Evolutionary conservation across 305 asterid genomes (phyloP).

Genomic region (Coffea humblotiana): DNA sequence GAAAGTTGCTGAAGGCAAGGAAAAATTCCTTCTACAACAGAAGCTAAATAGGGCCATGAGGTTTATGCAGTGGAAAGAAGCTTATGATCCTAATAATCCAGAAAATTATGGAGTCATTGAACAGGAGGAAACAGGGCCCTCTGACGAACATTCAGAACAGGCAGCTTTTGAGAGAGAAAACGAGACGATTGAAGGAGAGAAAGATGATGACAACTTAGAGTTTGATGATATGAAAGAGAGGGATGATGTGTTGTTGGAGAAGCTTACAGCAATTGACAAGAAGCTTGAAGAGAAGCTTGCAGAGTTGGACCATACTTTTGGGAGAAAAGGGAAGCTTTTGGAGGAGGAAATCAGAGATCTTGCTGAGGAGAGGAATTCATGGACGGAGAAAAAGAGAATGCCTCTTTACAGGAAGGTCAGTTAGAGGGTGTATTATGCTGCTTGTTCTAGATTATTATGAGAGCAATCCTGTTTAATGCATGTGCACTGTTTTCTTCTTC

Average conservation of each 20-base stretch:
- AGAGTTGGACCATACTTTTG: conserved; percentile 79
- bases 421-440: conserved; percentile 2
- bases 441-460: background rate
- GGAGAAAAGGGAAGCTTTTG: conserved; percentile 70
- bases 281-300: conserved; percentile 72
- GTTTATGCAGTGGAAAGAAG: conserved; percentile 70
- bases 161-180: conserved; percentile 52
- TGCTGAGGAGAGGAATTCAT: conserved; percentile 88
- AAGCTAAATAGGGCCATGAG: conserved; percentile 83
- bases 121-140: conserved; percentile 44
- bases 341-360: conserved; percentile 95
- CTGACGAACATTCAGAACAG: conserved; percentile 49
- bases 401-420: conserved; percentile 86
- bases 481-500: background rate
- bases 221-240: conserved; percentile 82
- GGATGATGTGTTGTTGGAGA: conserved; percentile 65
- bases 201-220: conserved; percentile 49
- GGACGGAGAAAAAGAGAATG: conserved; percentile 77
- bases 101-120: conserved; percentile 72
- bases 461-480: background rate
- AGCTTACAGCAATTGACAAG: conserved; percentile 69
- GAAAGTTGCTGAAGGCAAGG: conserved; percentile 89
- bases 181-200: conserved; percentile 37
- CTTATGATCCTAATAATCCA: conserved; percentile 78
- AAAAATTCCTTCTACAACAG: conserved; percentile 77